Evolutionary conservation across 805 yeast species (phyloP).

Genomic region (Metschnikowia amazonensis): DNA sequence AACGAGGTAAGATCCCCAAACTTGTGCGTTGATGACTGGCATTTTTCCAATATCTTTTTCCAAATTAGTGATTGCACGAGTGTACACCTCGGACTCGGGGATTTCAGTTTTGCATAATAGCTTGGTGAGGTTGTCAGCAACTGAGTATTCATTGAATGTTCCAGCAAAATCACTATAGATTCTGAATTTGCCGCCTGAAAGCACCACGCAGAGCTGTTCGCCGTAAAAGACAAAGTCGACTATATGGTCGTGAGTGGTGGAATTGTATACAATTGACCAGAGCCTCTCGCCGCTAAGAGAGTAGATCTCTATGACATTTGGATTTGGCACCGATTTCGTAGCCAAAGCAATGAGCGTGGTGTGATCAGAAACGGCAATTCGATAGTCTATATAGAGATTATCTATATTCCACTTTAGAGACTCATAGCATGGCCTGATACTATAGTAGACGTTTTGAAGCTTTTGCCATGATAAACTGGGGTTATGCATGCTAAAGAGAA

Average conservation of each 20-base stretch:
- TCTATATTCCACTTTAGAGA: conserved; percentile 47
- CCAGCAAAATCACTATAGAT: conserved; percentile 64
- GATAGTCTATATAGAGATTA: conserved; percentile 34
- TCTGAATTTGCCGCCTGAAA: conserved; percentile 51
- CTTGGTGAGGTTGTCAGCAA: conserved; percentile 16
- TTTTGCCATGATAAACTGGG: conserved; percentile 72
- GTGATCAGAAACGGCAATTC: conserved; percentile 47
- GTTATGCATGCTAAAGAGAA: conserved; percentile 19
- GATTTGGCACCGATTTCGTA: conserved; percentile 32
- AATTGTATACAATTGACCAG: conserved; percentile 36
- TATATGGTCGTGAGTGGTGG: conserved; percentile 49
- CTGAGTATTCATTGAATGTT: conserved; percentile 53
- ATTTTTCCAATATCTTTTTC: conserved; percentile 32
- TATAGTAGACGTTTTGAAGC: conserved; percentile 65
- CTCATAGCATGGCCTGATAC: conserved; percentile 54
- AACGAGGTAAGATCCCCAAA: conserved; percentile 44
- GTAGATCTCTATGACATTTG: conserved; percentile 37
- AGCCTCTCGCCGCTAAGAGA: conserved; percentile 32
- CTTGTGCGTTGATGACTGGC: conserved; percentile 24
- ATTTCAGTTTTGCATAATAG: neutral
- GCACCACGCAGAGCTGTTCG: conserved; percentile 55
- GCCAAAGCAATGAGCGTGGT: conserved; percentile 56
- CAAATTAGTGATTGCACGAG: conserved; percentile 27
- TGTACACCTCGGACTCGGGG: neutral
- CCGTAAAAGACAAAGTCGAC: conserved; percentile 46